These are phyloP conservation scores for Chaetomium sp. DNA, from an alignment of 2,329 filamentous ascomycete genomes.

Conservation along the genomic window DNA sequence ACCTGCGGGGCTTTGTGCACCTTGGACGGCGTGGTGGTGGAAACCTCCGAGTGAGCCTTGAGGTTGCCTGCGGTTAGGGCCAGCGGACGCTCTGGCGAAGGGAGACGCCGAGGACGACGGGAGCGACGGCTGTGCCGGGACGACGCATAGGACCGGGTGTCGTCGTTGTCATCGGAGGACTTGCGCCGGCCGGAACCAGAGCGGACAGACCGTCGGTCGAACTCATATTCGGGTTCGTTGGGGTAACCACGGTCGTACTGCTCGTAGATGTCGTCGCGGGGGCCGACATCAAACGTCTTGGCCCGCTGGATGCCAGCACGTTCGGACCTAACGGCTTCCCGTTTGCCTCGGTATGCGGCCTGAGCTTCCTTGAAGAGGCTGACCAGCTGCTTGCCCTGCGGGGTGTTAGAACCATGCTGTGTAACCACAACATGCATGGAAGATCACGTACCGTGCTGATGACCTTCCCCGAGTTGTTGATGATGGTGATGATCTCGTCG, in stretches of 20 bases:
- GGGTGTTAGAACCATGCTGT: conserved; percentile 6
- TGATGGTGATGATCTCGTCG: conserved; percentile 73
- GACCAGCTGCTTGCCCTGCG: conserved; percentile 79
- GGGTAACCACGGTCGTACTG: conserved; percentile 24
- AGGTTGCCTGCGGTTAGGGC: conserved; percentile 49
- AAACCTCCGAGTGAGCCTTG: conserved; percentile 47
- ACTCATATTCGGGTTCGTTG: conserved; percentile 21
- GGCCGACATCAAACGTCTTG: conserved; percentile 45
- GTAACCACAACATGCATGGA: not conserved
- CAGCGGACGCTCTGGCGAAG: conserved; percentile 29
- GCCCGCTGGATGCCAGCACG: conserved; percentile 49
- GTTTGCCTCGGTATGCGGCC: conserved; percentile 79
- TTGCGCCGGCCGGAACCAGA: conserved; percentile 19
- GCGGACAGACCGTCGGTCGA: conserved; percentile 20
- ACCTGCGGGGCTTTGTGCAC: conserved; percentile 35
- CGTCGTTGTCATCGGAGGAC: conserved; percentile 24
- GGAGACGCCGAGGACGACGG: conserved; percentile 30
- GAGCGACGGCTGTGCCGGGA: conserved; percentile 37
- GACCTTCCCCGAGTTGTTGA: conserved; percentile 86
- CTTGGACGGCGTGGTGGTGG: conserved; percentile 40
- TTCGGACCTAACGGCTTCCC: conserved; percentile 70
- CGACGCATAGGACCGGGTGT: conserved; percentile 25
- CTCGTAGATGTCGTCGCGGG: conserved; percentile 27
- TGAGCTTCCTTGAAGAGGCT: conserved; percentile 90
- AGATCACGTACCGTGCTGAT: conserved; percentile 63